A percentile compares a stretch with the other conserved stretches of the same genome.
Conservation (phyloP, 306 rosid genomes). For the Oxytropis ochrocephala region DNA sequence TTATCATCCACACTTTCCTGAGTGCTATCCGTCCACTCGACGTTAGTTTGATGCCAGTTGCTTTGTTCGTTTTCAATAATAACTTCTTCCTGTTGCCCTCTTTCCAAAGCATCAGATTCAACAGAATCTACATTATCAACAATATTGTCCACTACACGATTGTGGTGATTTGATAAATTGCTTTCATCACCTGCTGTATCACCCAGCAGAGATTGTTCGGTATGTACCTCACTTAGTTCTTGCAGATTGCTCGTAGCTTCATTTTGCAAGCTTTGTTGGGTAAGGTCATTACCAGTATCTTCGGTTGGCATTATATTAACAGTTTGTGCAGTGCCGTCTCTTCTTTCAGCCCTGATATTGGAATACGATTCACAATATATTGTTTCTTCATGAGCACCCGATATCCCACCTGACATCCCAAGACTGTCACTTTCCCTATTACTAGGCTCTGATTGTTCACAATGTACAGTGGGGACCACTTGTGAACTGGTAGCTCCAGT, state of each 20-base stretch:
- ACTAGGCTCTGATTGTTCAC: slow-evolving; percentile 33
- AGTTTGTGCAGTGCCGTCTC: slow-evolving; percentile 29
- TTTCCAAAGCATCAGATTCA: slow-evolving; percentile 43
- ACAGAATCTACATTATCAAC: slow-evolving; percentile 28
- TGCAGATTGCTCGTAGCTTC: slow-evolving; percentile 27
- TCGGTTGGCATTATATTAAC: slow-evolving; percentile 29
- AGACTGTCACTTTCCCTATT: slow-evolving; percentile 28
- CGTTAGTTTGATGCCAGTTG: slow-evolving; percentile 38
- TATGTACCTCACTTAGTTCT: slow-evolving; percentile 28
- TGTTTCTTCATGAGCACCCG: slow-evolving; percentile 36
- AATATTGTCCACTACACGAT: slow-evolving; percentile 24
- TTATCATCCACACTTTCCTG: slow-evolving; percentile 43
- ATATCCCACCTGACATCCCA: slow-evolving; percentile 25
- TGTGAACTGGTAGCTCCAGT: slow-evolving; percentile 39
- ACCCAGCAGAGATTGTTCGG: slow-evolving; percentile 40
- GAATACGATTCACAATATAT: slow-evolving; percentile 26
- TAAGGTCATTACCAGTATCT: slow-evolving; percentile 17
- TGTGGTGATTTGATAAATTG: slow-evolving; percentile 24
- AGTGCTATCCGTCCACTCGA: slow-evolving; percentile 36
- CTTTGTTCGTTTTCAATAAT: slow-evolving; percentile 40
- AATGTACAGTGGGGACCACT: slow-evolving; percentile 31
- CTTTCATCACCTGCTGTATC: slow-evolving; percentile 25
- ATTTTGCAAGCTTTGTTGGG: slow-evolving; percentile 33
- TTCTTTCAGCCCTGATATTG: slow-evolving; percentile 24
- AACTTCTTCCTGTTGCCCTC: slow-evolving; percentile 43